Evolutionary conservation across 2,329 filamentous ascomycete species (phyloP), one percentile per base, ranked within the genome.

Genomic region (Penicillium olsonii): DNA sequence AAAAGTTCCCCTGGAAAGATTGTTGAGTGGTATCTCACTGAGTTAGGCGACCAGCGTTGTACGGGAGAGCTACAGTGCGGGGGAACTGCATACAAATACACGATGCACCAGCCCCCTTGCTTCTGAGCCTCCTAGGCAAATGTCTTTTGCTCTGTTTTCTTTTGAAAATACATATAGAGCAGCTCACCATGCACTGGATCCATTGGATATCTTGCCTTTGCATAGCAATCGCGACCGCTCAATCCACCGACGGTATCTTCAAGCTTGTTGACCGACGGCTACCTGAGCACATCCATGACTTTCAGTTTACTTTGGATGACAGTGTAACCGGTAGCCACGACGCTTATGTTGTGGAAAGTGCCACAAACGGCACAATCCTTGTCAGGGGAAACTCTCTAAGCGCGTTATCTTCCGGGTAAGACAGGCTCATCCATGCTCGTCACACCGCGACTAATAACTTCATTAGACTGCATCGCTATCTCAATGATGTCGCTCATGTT

Each of bases 401-500:
- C 52, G 69, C 68, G 4, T 48, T 72, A 15, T 59, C 66, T 2
- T 62, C 60, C 6, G 69, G 68, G 69, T 71, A 59, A 37, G 24
- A 37, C 35, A 58, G 7, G n/a, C 4, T 18, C 26, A 35, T 48
- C 9, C 4, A 48, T 15, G 8, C n/a, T n/a, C n/a, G n/a, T n/a
- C n/a, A n/a, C 43, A 22, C 39, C 19, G 43, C 31, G 3, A 20
- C 31, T 14, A 34, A 34, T 15, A 17, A 18, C 26, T 2, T 5
- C 24, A 2, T 2, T 40, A 72, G 73, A 26, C 65, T 77, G 2
- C 70, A 70, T 57, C 71, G 69, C 1, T 65, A 78, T 54, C 59
- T 78, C 11, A 66, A 65, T 12, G 71, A 75, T 52, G 55, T 71
- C 15, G 65, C 66, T 2, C 67, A 76, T 57, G 71, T 74, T 2